Conservation (phyloP, 1,284 basidiomycete species). For the Clitocybe nebularis region DNA sequence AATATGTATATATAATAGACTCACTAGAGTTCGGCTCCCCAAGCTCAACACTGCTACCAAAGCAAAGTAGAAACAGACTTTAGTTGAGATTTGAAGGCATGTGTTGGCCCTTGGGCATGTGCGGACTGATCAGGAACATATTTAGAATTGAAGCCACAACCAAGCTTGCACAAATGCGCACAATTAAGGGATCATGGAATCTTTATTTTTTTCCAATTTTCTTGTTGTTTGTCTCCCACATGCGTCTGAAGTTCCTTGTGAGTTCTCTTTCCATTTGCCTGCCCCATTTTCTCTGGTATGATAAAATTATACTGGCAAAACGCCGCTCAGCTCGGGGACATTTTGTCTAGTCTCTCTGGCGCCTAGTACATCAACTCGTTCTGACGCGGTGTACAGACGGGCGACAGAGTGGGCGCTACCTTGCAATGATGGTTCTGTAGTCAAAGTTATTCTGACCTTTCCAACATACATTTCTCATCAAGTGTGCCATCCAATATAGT, state of each 20-base stretch:
- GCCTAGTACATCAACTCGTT: conserved; percentile 14
- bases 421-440: conserved; percentile 13
- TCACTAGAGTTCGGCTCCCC: not conserved
- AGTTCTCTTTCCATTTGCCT: not conserved
- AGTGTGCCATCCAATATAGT: not conserved
- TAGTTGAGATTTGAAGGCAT: not conserved
- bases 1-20: not conserved
- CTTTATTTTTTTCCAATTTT: too few species aligned
- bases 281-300: not conserved
- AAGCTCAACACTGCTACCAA: not conserved
- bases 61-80: not conserved
- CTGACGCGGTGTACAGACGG: conserved; percentile 14
- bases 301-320: conserved; percentile 10
- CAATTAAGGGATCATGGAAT: too few species aligned
- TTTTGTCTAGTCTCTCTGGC: conserved; percentile 11
- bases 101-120: not conserved
- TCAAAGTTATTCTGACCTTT: conserved; percentile 16
- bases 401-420: conserved; percentile 12
- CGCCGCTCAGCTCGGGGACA: conserved; percentile 13
- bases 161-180: not conserved
- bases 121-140: too few species aligned
- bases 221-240: too few species aligned
- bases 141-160: not conserved
- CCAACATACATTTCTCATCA: not conserved
- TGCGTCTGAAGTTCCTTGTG: not conserved